Conservation (phyloP, 208 protist species). For the Naegleria fowleri region DNA sequence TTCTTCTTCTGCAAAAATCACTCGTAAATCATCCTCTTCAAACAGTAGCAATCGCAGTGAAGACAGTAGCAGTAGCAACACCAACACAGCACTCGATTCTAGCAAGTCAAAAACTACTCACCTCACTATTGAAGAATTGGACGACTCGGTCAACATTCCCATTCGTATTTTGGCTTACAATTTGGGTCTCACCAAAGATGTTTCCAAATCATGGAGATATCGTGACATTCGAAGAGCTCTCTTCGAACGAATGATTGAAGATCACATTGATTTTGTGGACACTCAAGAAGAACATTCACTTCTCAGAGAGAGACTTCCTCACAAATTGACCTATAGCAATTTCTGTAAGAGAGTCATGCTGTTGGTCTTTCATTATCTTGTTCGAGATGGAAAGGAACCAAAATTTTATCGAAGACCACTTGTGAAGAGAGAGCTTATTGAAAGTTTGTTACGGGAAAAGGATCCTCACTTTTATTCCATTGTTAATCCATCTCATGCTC, state of each 20-base stretch:
- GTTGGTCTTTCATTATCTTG: neutral
- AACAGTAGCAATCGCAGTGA: neutral
- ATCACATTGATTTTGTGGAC: neutral
- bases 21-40: neutral
- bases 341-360: conserved; percentile 6
- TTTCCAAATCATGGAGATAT: neutral
- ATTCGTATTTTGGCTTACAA: neutral
- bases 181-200: neutral
- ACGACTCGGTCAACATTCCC: neutral
- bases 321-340: neutral
- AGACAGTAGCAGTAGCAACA: neutral
- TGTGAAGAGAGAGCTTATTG: neutral
- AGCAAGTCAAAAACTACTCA: neutral
- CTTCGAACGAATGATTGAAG: neutral
- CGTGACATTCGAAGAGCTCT: neutral
- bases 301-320: neutral
- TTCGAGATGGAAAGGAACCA: neutral
- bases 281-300: neutral
- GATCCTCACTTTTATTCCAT: neutral
- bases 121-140: neutral
- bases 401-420: neutral
- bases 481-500: neutral
- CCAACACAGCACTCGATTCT: neutral
- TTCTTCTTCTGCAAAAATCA: neutral
- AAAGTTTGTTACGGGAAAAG: neutral